Base-by-base conservation (phyloP, 1,284 basidiomycete genomes). In the Rhodotorula sp. region DNA sequence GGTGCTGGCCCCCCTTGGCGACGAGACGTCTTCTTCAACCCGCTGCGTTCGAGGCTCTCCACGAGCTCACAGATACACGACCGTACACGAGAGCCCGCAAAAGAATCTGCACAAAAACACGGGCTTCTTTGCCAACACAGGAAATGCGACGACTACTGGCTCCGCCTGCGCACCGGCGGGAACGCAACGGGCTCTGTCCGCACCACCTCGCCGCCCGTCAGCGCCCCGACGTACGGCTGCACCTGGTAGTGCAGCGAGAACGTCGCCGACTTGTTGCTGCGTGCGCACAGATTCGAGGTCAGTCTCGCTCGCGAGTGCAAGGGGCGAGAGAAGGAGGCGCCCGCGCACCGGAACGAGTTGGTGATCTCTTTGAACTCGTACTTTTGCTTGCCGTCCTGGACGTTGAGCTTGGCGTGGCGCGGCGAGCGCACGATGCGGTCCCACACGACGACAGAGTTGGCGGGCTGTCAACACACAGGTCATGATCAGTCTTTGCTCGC, bases 381-480 rank as follows among this genome's bases (percentile, higher is more conserved):
- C 81, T 94, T 94, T 82, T 93, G 92, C 79, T 87, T 87, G 54
- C 86, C 88, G 2, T 84, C 79, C 34, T 79, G 81, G 61, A 91
- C 82, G 55, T 87, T 86, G 66, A 95, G 83, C 60, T 86, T 81
- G 0, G 91, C 90, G 74, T 93, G 90, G 76, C 89, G 66, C 86
- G 85, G 25, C 88, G 87, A 55, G 41, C 64, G 62, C 50, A 96
- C 85, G 79, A 96, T 95, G 23, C 90, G 87, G 82, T 96, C 93
- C 93, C 93, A 96, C 41, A 96, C 85, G 48, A 95, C 91, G 2
- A 93, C 90, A 56, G 90, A 86, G 80, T 94, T 95, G 72, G 87
- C 85, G 2, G 88, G 86, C 90, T 93, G 79, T 19, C 45, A 2
- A 27, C n/a, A 45, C 25, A 34, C 19, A 23, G 0, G 19, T 4